Evolutionary conservation across 2,329 filamentous ascomycete species (phyloP).

Genomic region (Xenosphaeropsis pyriputrescens): DNA sequence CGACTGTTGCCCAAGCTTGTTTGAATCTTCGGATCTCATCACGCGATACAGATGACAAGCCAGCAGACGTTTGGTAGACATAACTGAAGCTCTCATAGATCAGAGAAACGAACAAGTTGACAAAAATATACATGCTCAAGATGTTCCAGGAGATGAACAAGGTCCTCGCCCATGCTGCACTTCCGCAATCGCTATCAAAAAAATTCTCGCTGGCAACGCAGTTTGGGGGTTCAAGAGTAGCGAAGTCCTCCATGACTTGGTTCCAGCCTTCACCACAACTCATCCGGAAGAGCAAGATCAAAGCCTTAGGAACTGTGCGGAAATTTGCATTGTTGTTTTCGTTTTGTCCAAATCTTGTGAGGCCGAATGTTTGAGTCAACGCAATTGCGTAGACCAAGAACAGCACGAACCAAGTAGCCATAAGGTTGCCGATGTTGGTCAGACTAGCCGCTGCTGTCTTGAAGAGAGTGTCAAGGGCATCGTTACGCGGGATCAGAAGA

Average conservation of each 20-base stretch:
- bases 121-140: conserved; percentile 99
- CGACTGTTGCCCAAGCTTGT: conserved; percentile 92
- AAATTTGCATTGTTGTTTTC: conserved; percentile 79
- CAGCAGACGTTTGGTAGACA: conserved; percentile 91
- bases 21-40: conserved; percentile 96
- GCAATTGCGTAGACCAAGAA: conserved; percentile 96
- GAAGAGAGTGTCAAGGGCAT: conserved; percentile 94
- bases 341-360: conserved; percentile 69
- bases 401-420: conserved; percentile 94
- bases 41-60: conserved; percentile 77
- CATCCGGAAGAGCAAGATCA: conserved; percentile 86
- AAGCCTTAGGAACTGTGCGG: conserved; percentile 80
- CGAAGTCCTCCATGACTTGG: conserved; percentile 89
- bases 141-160: conserved; percentile 98
- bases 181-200: conserved; percentile 85
- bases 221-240: conserved; percentile 60
- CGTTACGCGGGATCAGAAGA: conserved; percentile 87
- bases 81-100: conserved; percentile 99
- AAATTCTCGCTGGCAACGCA: conserved; percentile 63
- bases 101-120: conserved; percentile 93
- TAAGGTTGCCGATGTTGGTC: conserved; percentile 74
- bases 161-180: conserved; percentile 71
- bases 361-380: conserved; percentile 85
- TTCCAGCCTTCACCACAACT: conserved; percentile 97
- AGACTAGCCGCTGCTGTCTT: conserved; percentile 95